A percentile compares a stretch with the other conserved stretches of the same genome.
Evolutionary conservation across 257 asterid genomes (phyloP).

Genomic region (Jaltomata sinuosa): DNA sequence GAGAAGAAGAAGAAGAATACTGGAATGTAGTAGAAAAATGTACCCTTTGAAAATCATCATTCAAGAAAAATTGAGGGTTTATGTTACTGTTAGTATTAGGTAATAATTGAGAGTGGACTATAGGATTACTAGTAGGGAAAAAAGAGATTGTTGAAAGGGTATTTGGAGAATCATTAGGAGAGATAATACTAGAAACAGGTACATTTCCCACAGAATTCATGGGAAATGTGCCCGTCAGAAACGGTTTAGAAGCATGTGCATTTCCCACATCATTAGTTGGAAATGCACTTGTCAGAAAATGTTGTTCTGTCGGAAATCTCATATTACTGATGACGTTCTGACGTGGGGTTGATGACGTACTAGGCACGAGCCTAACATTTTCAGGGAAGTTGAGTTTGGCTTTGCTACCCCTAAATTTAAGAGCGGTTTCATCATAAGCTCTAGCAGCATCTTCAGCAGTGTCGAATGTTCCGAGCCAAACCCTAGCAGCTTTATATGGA

Average conservation of each 20-base stretch:
- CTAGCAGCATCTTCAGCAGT: slow-evolving; percentile 43
- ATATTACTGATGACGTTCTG: neutral
- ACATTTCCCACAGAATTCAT: neutral
- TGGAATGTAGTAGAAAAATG: neutral
- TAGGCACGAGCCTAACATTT: slow-evolving; percentile 25
- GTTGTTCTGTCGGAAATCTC: neutral
- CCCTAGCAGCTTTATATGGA: slow-evolving; percentile 42
- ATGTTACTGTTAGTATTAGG: neutral
- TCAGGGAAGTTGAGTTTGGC: slow-evolving; percentile 59
- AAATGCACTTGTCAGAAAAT: neutral
- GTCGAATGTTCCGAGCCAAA: slow-evolving; percentile 52
- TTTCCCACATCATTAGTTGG: neutral
- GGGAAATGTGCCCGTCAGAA: neutral
- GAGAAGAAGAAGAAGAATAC: neutral
- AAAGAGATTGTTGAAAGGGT: neutral
- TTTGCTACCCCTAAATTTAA: slow-evolving; percentile 38
- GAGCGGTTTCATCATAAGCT: slow-evolving; percentile 48
- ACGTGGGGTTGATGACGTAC: neutral
- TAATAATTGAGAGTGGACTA: slow-evolving; percentile 3
- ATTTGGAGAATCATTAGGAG: neutral
- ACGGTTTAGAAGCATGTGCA: too few species aligned
- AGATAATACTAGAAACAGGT: neutral
- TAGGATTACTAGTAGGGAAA: neutral
- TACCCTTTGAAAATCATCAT: neutral
- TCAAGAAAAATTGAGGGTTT: neutral